phyloP scores from a whole-genome alignment of 495 filamentous ascomycete genomes.

The Lasiosphaeria ovina region DNA sequence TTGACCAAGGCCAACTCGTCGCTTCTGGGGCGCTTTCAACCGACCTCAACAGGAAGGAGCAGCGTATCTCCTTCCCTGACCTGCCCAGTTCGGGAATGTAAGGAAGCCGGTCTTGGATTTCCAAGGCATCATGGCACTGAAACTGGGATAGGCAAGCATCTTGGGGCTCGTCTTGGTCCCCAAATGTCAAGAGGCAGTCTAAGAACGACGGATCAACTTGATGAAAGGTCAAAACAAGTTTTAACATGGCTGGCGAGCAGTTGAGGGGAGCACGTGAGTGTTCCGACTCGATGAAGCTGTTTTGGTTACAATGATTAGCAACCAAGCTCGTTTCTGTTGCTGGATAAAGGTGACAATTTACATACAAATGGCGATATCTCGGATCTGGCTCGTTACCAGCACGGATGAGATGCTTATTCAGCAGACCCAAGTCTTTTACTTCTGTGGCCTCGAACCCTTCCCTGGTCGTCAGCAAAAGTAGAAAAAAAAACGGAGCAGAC shows the following conservation, averaged over 20 bases:
- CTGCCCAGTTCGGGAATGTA: constrained; percentile 36
- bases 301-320: neutral
- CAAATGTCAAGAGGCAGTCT: constrained; percentile 43
- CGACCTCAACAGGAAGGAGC: constrained; percentile 44
- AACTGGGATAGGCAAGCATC: constrained; percentile 28
- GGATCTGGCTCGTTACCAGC: neutral
- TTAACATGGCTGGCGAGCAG: constrained; percentile 31
- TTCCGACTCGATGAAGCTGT: constrained; percentile 34
- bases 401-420: neutral
- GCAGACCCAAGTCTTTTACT: neutral
- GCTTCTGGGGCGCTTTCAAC: constrained; percentile 33
- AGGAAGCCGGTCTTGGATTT: constrained; percentile 4
- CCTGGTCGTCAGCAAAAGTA: neutral
- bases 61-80: constrained; percentile 36
- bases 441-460: neutral
- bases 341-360: too few species aligned
- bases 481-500: neutral
- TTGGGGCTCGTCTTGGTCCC: constrained; percentile 29
- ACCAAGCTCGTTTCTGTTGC: neutral
- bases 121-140: constrained; percentile 16
- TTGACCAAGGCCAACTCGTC: constrained; percentile 34
- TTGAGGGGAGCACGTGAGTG: constrained; percentile 32
- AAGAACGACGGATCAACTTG: constrained; percentile 44
- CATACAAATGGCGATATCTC: neutral
- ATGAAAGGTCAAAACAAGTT: constrained; percentile 33